These are phyloP conservation scores for Bremia lactucae DNA, from an alignment of 352 stramenopile genomes.

Conservation along the genomic window DNA sequence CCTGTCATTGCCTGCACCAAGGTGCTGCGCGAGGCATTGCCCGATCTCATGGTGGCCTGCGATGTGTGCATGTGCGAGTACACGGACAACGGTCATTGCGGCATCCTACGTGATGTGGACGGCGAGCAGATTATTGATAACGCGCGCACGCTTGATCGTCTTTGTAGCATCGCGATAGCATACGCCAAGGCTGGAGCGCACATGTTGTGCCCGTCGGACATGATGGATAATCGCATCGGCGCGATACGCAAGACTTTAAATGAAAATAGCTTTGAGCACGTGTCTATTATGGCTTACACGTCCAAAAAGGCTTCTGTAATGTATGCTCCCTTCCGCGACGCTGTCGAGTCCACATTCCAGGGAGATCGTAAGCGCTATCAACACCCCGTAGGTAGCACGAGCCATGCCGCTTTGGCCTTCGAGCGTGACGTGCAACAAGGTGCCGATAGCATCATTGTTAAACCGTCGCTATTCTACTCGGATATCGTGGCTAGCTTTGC, in stretches of 20 bases:
- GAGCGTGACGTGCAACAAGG: slow-evolving; percentile 78
- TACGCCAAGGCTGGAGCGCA: slow-evolving; percentile 94
- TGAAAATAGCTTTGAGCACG: slow-evolving; percentile 93
- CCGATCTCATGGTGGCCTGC: slow-evolving; percentile 73
- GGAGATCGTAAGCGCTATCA: slow-evolving; percentile 96
- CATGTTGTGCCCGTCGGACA: slow-evolving; percentile 94
- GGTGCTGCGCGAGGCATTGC: slow-evolving; percentile 49
- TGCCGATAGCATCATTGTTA: slow-evolving; percentile 99
- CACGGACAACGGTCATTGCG: slow-evolving; percentile 84
- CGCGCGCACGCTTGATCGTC: slow-evolving; percentile 90
- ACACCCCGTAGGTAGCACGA: slow-evolving; percentile 80
- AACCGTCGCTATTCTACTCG: slow-evolving; percentile 97
- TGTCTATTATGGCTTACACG: slow-evolving; percentile 98
- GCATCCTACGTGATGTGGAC: slow-evolving; percentile 79
- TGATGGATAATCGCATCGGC: slow-evolving; percentile 97
- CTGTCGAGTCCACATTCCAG: slow-evolving; percentile 94
- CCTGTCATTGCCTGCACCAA: slow-evolving; percentile 68
- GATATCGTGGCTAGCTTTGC: slow-evolving; percentile 95
- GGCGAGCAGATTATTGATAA: slow-evolving; percentile 95
- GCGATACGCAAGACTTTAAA: slow-evolving; percentile 92
- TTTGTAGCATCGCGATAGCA: slow-evolving; percentile 91
- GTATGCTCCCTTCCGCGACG: slow-evolving; percentile 95
- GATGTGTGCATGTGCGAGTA: slow-evolving; percentile 89
- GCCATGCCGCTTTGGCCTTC: slow-evolving; percentile 72
- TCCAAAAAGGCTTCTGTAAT: slow-evolving; percentile 96